These are phyloP conservation scores for Ceratocystis lukuohia DNA, from an alignment of 2,329 filamentous ascomycete genomes.

Conservation along the genomic window DNA sequence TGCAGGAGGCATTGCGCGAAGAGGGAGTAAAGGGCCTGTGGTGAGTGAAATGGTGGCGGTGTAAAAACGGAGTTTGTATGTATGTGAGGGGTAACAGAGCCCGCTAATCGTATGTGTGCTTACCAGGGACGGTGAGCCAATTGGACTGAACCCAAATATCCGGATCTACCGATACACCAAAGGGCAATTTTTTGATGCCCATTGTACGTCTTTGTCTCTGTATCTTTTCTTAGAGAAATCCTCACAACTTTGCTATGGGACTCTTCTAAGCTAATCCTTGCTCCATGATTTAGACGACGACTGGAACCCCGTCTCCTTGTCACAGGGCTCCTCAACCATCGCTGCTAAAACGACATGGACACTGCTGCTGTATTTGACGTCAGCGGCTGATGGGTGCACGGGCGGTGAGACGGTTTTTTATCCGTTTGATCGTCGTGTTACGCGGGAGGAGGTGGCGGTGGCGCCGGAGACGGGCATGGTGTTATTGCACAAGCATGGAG, in stretches of 20 bases:
- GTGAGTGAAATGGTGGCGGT: slow-evolving; percentile 26
- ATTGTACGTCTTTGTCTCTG: slow-evolving; percentile 47
- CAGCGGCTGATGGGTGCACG: slow-evolving; percentile 55
- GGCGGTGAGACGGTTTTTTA: slow-evolving; percentile 92
- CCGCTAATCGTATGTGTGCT: not conserved
- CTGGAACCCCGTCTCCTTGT: slow-evolving; percentile 56
- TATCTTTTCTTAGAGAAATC: slow-evolving; percentile 22
- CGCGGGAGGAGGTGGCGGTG: slow-evolving; percentile 55
- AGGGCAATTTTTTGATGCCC: slow-evolving; percentile 83
- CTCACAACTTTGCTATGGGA: too few species aligned
- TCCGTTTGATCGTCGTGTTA: slow-evolving; percentile 46
- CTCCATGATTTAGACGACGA: slow-evolving; percentile 58
- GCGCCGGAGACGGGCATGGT: slow-evolving; percentile 72
- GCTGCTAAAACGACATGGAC: slow-evolving; percentile 71
- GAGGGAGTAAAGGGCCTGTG: slow-evolving; percentile 31
- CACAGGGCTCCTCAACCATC: slow-evolving; percentile 23
- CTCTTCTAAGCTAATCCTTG: not conserved
- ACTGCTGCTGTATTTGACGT: slow-evolving; percentile 73
- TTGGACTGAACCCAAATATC: slow-evolving; percentile 83
- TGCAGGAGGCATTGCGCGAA: slow-evolving; percentile 47
- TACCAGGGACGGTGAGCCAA: slow-evolving; percentile 64
- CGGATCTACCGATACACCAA: slow-evolving; percentile 75
- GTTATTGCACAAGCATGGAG: slow-evolving; percentile 75
- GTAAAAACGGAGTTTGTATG: not conserved
- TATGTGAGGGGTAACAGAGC: not conserved